Evolutionary conservation across 805 yeast species (phyloP).

Genomic region (Wickerhamomyces subpelliculosus): DNA sequence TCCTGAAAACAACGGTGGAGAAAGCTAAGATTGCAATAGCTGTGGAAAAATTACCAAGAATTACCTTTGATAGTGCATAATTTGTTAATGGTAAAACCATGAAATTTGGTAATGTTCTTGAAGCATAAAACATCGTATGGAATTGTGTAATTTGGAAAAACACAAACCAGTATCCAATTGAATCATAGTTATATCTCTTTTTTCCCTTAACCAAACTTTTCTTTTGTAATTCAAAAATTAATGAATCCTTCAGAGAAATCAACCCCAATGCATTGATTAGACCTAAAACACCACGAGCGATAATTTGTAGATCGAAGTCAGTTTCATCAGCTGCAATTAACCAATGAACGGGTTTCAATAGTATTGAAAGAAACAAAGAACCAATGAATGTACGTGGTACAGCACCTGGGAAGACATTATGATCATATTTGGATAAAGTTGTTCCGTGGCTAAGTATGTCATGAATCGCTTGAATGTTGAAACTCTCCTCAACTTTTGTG

Average conservation of each 20-base stretch:
- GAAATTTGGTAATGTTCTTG: conserved; percentile 85
- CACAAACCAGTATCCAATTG: conserved; percentile 50
- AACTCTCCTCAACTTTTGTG: conserved; percentile 93
- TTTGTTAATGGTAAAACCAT: conserved; percentile 65
- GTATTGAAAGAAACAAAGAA: conserved; percentile 43
- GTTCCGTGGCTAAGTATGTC: conserved; percentile 66
- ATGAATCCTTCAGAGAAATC: conserved; percentile 37
- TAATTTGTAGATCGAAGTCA: conserved; percentile 44
- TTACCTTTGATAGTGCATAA: conserved; percentile 41
- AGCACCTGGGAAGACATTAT: conserved; percentile 73
- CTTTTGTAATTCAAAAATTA: conserved; percentile 25
- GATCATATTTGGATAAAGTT: conserved; percentile 53
- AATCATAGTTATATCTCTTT: conserved; percentile 10
- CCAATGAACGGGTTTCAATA: conserved; percentile 34
- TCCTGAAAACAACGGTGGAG: conserved; percentile 60
- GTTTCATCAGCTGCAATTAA: conserved; percentile 20
- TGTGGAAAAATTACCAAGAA: conserved; percentile 37
- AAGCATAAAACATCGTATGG: conserved; percentile 72
- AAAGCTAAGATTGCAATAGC: conserved; percentile 53
- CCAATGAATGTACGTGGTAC: conserved; percentile 87
- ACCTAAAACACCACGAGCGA: conserved; percentile 58
- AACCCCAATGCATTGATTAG: conserved; percentile 49
- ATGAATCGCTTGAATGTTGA: conserved; percentile 83
- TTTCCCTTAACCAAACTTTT: conserved; percentile 8
- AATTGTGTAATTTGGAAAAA: conserved; percentile 62